Conservation (phyloP, 2,329 filamentous ascomycete species). For the Cadophora sp. region DNA sequence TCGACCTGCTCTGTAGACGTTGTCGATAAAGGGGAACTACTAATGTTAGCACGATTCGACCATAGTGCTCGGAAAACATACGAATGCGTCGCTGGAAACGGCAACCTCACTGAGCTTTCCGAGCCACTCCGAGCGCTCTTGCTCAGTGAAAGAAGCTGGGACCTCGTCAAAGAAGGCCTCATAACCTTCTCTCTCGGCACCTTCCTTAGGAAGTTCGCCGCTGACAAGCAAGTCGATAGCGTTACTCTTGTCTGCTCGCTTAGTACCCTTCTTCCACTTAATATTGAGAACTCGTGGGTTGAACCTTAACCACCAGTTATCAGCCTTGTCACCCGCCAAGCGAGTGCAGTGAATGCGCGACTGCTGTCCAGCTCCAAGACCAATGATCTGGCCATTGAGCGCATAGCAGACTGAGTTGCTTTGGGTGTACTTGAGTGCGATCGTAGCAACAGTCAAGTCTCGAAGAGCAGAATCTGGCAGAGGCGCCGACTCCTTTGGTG, state of each 20-base stretch:
- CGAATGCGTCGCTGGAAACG: slow-evolving; percentile 93
- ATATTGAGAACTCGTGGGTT: slow-evolving; percentile 86
- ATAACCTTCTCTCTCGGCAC: slow-evolving; percentile 84
- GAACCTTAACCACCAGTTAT: slow-evolving; percentile 99
- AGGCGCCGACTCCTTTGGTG: slow-evolving; percentile 76
- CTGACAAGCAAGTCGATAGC: slow-evolving; percentile 95
- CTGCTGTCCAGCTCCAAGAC: slow-evolving; percentile 95
- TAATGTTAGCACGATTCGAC: slow-evolving; percentile 20
- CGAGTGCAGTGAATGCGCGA: slow-evolving; percentile 98
- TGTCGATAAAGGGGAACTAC: slow-evolving; percentile 97
- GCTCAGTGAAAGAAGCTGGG: slow-evolving; percentile 78
- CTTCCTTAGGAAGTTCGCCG: slow-evolving; percentile 83
- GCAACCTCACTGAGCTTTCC: slow-evolving; percentile 81
- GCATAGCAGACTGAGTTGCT: slow-evolving; percentile 99
- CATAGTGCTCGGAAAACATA: slow-evolving; percentile 55
- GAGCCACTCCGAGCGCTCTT: slow-evolving; percentile 89
- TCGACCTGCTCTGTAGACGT: slow-evolving; percentile 88
- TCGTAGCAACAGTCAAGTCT: slow-evolving; percentile 93
- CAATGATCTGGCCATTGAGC: slow-evolving; percentile 89
- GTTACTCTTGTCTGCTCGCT: slow-evolving; percentile 97
- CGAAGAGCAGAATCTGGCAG: slow-evolving; percentile 84
- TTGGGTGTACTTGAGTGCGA: slow-evolving; percentile 98
- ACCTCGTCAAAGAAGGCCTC: slow-evolving; percentile 91
- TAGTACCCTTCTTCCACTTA: slow-evolving; percentile 97
- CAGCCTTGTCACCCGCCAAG: slow-evolving; percentile 95